Evolutionary conservation across 208 protist species (phyloP).

Genomic region (Acanthamoeba culbertsoni): DNA sequence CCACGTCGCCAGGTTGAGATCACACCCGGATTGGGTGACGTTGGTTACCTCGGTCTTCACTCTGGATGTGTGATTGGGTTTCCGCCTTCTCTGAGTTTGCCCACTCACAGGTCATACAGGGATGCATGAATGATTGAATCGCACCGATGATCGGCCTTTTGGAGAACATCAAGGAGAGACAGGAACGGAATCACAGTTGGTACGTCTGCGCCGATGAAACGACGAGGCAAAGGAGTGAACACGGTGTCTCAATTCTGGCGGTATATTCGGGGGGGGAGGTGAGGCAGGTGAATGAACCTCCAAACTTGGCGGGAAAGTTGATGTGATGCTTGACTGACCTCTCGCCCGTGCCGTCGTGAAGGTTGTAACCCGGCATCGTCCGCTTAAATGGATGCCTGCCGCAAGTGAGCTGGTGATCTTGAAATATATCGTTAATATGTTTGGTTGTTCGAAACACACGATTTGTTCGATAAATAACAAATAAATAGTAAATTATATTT

Average conservation of each 20-base stretch:
- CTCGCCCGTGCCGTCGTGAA: not conserved
- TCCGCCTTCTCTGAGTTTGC: too few species aligned
- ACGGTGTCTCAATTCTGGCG: not conserved
- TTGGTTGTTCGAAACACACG: not conserved
- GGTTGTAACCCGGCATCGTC: not conserved
- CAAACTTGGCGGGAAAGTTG: not conserved
- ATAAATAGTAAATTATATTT: not conserved
- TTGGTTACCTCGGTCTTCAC: not conserved
- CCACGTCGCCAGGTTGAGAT: not conserved
- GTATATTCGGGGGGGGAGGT: not conserved
- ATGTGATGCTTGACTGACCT: not conserved
- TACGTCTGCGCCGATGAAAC: not conserved
- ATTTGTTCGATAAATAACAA: not conserved
- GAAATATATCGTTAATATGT: not conserved
- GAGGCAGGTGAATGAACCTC: not conserved
- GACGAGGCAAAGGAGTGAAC: not conserved
- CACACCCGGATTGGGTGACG: not conserved
- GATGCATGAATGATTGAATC: not conserved
- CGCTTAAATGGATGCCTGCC: constrained; percentile 41
- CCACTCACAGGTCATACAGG: too few species aligned
- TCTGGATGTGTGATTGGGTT: not conserved
- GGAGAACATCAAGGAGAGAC: not conserved
- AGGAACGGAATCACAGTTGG: constrained; percentile 2
- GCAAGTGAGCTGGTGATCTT: not conserved
- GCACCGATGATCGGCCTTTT: not conserved